A percentile compares a stretch with the other conserved stretches of the same genome.
These are phyloP conservation scores for Anthoceros angustus DNA, from an alignment of 225 moss, liverwort and hornwort genomes.

Conservation along the genomic window DNA sequence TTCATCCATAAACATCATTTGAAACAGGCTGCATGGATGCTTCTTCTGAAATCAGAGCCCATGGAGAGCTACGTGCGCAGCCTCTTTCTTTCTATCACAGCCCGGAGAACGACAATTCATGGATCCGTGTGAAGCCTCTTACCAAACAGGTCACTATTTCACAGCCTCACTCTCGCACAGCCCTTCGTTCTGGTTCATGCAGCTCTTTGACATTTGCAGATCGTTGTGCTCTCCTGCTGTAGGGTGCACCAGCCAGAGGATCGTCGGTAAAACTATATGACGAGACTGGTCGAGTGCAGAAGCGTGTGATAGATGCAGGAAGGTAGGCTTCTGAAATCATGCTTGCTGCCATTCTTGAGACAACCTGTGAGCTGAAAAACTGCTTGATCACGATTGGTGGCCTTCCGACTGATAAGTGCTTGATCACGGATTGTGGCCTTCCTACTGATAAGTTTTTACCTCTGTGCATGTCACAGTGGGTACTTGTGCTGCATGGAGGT, in stretches of 20 bases:
- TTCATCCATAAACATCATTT: background rate
- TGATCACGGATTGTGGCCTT: background rate
- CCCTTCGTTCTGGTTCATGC: background rate
- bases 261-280: constrained; percentile 67
- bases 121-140: constrained; percentile 81
- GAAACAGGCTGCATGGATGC: background rate
- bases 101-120: constrained; percentile 63
- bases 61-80: constrained; percentile 68
- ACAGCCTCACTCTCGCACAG: background rate
- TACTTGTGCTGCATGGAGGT: constrained; percentile 98
- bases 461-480: constrained; percentile 25
- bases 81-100: constrained; percentile 56
- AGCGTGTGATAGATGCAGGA: constrained; percentile 89
- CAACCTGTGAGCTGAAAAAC: background rate
- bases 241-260: constrained; percentile 95
- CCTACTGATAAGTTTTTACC: background rate
- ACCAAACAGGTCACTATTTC: constrained; percentile 48
- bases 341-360: background rate
- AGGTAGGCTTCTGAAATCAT: constrained; percentile 27
- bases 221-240: constrained; percentile 1
- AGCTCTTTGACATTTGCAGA: background rate
- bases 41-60: constrained; percentile 31
- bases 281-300: constrained; percentile 50
- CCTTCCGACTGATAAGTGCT: background rate
- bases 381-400: background rate